Base-by-base conservation (phyloP, 2,329 filamentous ascomycete genomes). In the Epichloe baconii region DNA sequence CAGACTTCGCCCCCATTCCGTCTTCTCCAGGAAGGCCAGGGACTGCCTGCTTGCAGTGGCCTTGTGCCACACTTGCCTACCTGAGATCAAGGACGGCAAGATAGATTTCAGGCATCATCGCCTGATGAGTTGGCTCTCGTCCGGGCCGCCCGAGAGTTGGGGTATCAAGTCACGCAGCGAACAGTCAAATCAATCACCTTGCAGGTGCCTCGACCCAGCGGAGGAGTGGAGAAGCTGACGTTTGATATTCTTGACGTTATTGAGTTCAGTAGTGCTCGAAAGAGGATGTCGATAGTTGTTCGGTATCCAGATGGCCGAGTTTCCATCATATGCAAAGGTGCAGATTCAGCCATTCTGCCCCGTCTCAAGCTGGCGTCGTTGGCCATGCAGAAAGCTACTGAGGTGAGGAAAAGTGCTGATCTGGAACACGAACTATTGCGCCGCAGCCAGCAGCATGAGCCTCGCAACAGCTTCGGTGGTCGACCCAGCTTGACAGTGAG, bases 71-170 rank as follows among this genome's bases (percentile, higher is more conserved):
- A 95, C 89, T 1, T 95, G 89, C 62, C 72, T 95, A 23, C 90
- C 91, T 0, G 90, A 97, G 63, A 72, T 82, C 44, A 79, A 63
- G 8, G 75, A 85, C 58, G 88, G 85, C 4, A 71, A 80, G 38
- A 76, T 86, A n/a, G 79, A 83, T 7, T 96, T 87, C 90, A 95
- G 67, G 87, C 90, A 15, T 85, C 89, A 0, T 95, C 89, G 0
- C 90, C 90, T 0, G 90, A 96, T 62, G 90, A 96, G 63, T 71
- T 95, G 47, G 90, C 90, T 7, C 75, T 96, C 34, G 88, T 95
- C 0, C 77, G 80, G 58, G 90, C 89, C 12, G 89, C 90, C 0
- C 82, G 88, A 60, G 89, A 96, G 58, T 75, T 96, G 37, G 90
- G 88, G 0, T 94, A 86, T 58, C 66, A 88, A 3, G 79, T 94